Percentiles rank a stretch among this genome's conserved stretches.
Conservation (phyloP, 306 rosid species). For the Luffa aegyptiaca region DNA sequence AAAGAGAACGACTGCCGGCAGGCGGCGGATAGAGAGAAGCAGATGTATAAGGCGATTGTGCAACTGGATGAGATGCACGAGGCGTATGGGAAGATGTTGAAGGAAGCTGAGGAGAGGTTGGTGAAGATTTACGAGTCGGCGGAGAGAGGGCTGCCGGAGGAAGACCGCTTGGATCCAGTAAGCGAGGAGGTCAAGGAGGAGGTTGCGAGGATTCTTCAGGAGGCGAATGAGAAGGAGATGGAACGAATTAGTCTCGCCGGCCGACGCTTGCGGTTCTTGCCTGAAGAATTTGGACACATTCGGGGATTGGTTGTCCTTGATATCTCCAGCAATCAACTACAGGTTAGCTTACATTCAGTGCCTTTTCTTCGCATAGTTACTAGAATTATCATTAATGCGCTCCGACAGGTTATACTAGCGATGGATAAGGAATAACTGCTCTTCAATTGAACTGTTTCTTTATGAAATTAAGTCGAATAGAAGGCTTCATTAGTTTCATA, state of each 20-base stretch:
- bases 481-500: neutral
- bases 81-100: slow-evolving; percentile 60
- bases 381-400: neutral
- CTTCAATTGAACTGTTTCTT: neutral
- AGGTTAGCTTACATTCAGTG: slow-evolving; percentile 26
- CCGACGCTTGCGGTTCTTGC: slow-evolving; percentile 37
- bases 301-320: slow-evolving; percentile 45
- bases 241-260: slow-evolving; percentile 54
- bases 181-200: slow-evolving; percentile 42
- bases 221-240: slow-evolving; percentile 41
- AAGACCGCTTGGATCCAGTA: neutral
- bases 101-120: slow-evolving; percentile 65
- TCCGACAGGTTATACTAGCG: neutral
- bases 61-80: slow-evolving; percentile 79
- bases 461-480: neutral
- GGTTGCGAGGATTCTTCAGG: slow-evolving; percentile 55
- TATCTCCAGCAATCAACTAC: slow-evolving; percentile 55
- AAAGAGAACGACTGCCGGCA: slow-evolving; percentile 39
- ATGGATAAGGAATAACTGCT: neutral
- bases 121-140: slow-evolving; percentile 59
- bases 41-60: slow-evolving; percentile 30
- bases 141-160: slow-evolving; percentile 15
- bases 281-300: slow-evolving; percentile 62
- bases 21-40: slow-evolving; percentile 46
- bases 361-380: neutral